Base-by-base conservation (phyloP, 176 grass and related monocot genomes). In the Lolium perenne region DNA sequence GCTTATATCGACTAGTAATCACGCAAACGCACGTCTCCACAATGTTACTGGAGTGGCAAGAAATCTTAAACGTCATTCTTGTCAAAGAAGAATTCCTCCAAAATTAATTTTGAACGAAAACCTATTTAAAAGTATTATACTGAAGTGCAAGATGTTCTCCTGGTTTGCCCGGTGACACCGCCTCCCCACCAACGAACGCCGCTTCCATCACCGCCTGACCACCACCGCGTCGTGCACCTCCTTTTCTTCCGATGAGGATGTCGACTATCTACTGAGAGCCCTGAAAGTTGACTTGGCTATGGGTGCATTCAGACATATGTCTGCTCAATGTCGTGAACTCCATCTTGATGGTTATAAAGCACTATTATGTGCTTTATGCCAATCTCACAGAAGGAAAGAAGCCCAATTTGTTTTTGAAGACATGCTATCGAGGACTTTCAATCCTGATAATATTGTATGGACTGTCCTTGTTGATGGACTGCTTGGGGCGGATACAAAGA, bases 391-490 rank as follows among this genome's bases (percentile, higher is more conserved):
- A 83, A 59, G 62, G 68, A 71, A 68, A 61, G 74, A 95, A 55
- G 93, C 93, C 32, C 72, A 79, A 43, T 83, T 82, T 82, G 54
- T 88, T 87, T 95, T 95, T 86, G 85, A 89, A 68, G 65, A 68
- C 71, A 73, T 95, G 91, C 70, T 91, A 5, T 61, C 1, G 16
- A 84, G 77, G 54, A 76, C 77, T 38, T 92, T 75, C 69, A 91
- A 80, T 84, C 76, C 90, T 89, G 86, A 95, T 70, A 86, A 88
- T 18, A 61, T 95, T 59, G 88, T 82, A 47, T 92, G 88, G 90
- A 91, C 91, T 51, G 80, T 92, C 65, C 86, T 95, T 67, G 91
- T 92, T 66, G 80, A 92, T 87, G 93, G 88, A 82, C 87, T 95
- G 47, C 57, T 87, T 65, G 86, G 32, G n/a, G 79, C 60, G 88